phyloP scores from a whole-genome alignment of 2,329 filamentous ascomycete species.

The Plenodomus lindquistii region DNA sequence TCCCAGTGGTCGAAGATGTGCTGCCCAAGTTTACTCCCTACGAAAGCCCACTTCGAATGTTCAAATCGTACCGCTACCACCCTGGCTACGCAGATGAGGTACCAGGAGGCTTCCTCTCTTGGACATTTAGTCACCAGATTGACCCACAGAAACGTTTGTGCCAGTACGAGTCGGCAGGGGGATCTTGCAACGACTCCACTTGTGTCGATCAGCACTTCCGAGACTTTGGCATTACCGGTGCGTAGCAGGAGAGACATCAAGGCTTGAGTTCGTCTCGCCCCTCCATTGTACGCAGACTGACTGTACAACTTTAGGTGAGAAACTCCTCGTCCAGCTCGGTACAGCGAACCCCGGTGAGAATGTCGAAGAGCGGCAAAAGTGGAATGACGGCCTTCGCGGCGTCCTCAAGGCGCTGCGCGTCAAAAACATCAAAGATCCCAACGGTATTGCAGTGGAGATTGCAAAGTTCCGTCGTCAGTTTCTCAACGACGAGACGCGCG shows the following conservation, averaged over 20 bases:
- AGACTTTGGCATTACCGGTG: conserved; percentile 73
- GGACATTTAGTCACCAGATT: conserved; percentile 93
- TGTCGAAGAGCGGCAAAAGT: conserved; percentile 61
- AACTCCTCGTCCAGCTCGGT: conserved; percentile 73
- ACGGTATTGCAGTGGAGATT: conserved; percentile 45
- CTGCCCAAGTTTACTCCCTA: conserved; percentile 64
- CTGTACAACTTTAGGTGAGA: conserved; percentile 62
- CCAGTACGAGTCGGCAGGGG: conserved; percentile 71
- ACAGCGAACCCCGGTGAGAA: conserved; percentile 64
- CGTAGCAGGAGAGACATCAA: conserved; percentile 23
- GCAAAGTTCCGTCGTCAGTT: conserved; percentile 46
- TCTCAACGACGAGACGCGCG: conserved; percentile 44
- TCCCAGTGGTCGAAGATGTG: conserved; percentile 12
- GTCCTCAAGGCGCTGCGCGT: conserved; percentile 45
- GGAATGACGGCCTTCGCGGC: conserved; percentile 43
- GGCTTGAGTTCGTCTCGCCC: conserved; percentile 19
- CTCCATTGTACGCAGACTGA: conserved; percentile 46
- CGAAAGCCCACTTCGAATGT: conserved; percentile 77
- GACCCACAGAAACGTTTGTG: conserved; percentile 75
- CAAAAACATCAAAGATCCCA: conserved; percentile 43
- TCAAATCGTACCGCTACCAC: conserved; percentile 90
- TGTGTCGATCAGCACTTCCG: conserved; percentile 84
- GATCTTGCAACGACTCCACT: conserved; percentile 71
- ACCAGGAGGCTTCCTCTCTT: conserved; percentile 77
- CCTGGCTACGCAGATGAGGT: conserved; percentile 72